Evolutionary conservation across 176 grass and related monocot genomes (phyloP).

Genomic region (Ensete ventricosum): DNA sequence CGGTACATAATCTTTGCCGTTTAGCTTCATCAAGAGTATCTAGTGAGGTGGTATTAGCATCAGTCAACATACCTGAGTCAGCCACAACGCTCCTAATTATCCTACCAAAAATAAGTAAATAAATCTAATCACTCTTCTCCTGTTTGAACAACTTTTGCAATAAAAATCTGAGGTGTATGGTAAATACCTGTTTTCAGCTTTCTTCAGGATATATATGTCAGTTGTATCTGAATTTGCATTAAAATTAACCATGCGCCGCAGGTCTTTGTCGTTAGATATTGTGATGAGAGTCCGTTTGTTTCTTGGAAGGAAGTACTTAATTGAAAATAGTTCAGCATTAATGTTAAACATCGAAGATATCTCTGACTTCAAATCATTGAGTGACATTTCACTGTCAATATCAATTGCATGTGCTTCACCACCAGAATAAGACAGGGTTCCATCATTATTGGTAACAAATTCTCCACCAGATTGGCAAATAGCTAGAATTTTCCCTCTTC

Average conservation of each 20-base stretch:
- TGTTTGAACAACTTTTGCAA: neutral
- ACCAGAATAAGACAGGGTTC: constrained; percentile 71
- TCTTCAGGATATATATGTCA: constrained; percentile 80
- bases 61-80: constrained; percentile 35
- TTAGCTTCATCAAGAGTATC: constrained; percentile 38
- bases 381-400: constrained; percentile 64
- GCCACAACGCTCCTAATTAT: constrained; percentile 46
- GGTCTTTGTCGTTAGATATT: constrained; percentile 92
- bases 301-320: constrained; percentile 97
- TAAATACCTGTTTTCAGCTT: constrained; percentile 68
- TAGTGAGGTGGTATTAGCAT: constrained; percentile 21
- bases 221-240: constrained; percentile 78
- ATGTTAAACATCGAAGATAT: constrained; percentile 79
- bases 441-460: constrained; percentile 67
- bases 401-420: constrained; percentile 93
- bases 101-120: constrained; percentile 33
- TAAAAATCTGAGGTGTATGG: neutral
- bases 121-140: neutral
- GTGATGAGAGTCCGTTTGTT: constrained; percentile 83
- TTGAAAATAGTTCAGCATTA: constrained; percentile 40
- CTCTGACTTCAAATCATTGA: constrained; percentile 59
- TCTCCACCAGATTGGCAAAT: constrained; percentile 84
- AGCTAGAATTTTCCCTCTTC: constrained; percentile 57
- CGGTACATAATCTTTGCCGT: constrained; percentile 57
- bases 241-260: constrained; percentile 85